Evolutionary conservation across 1,139 yeast species (phyloP), one percentile per base, ranked within the genome.

Genomic region (Hemisphaericaspora xylofermentans): DNA sequence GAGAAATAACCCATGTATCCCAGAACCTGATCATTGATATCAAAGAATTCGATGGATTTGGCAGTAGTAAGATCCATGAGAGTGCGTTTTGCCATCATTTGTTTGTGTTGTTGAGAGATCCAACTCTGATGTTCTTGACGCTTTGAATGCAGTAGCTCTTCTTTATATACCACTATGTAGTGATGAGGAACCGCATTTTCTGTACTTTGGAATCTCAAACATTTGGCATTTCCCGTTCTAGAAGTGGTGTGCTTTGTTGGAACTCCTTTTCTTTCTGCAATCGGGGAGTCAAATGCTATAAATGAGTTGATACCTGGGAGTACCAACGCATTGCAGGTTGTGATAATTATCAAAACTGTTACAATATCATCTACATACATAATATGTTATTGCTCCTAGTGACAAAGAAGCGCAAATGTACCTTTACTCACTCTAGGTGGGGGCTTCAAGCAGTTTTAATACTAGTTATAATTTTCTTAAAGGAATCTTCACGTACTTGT

Each of bases 101-200:
- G 24, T 16, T 28, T 32, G 29, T 48, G 41, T 26, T 40, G 43
- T 2, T 28, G 21, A 43, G 72, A 65, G 47, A 84, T 78, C 80
- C 84, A 74, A 55, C 76, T 74, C 56, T 75, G 74, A 66, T 88
- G 95, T 70, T 78, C 74, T 24, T 68, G 68, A 29, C 76, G 68
- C 33, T 55, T 61, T 3, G 53, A 45, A 7, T 49, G 49, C 4
- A 54, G 43, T 33, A 58, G 52, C 15, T 53, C 63, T 14, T 64
- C 64, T 17, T 68, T 61, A 43, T 66, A 63, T 18, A 69, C 88
- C 33, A 69, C 58, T 33, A 69, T 62, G 45, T 67, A 70, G 41
- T 56, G 63, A 42, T 62, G 78, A 29, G 89, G 85, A 53, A 88
- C 77, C 40, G 75, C 54, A 24, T 38, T 43, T 13, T 45, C 46